A percentile compares a stretch with the other conserved stretches of the same genome.
phyloP scores from a whole-genome alignment of 1,284 basidiomycete species.

The Leccinum cinnamomeum region DNA sequence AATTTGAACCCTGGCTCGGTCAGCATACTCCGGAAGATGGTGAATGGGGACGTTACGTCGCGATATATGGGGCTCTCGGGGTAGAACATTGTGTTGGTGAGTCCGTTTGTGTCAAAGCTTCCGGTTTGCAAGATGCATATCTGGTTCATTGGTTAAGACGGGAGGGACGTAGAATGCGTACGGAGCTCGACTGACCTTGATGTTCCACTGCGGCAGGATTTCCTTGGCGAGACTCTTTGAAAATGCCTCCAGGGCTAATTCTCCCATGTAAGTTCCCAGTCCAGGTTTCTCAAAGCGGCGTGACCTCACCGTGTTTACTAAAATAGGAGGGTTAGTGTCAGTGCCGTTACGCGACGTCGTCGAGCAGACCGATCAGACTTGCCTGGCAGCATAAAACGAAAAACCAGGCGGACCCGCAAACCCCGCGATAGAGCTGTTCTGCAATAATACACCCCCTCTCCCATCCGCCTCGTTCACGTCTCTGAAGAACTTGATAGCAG shows the following conservation, averaged over 20 bases:
- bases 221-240: neutral
- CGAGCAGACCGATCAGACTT: neutral
- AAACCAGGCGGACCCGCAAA: constrained; percentile 7
- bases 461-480: constrained; percentile 16
- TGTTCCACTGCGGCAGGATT: neutral
- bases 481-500: constrained; percentile 20
- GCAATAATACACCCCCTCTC: constrained; percentile 10
- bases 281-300: too few relatives aligned
- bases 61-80: constrained; percentile 4
- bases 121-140: constrained; percentile 4
- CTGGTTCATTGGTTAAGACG: neutral
- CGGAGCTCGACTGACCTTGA: neutral
- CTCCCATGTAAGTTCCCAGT: neutral
- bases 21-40: constrained; percentile 3
- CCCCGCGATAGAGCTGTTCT: constrained; percentile 13
- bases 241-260: constrained; percentile 1
- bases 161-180: neutral
- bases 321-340: neutral
- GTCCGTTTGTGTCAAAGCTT: constrained; percentile 9
- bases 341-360: neutral
- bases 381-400: constrained; percentile 12
- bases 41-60: neutral
- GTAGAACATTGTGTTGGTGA: neutral
- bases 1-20: neutral
- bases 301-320: constrained; percentile 18